Evolutionary conservation across 2,329 filamentous ascomycete species (phyloP).

Genomic region (Beauveria australis): DNA sequence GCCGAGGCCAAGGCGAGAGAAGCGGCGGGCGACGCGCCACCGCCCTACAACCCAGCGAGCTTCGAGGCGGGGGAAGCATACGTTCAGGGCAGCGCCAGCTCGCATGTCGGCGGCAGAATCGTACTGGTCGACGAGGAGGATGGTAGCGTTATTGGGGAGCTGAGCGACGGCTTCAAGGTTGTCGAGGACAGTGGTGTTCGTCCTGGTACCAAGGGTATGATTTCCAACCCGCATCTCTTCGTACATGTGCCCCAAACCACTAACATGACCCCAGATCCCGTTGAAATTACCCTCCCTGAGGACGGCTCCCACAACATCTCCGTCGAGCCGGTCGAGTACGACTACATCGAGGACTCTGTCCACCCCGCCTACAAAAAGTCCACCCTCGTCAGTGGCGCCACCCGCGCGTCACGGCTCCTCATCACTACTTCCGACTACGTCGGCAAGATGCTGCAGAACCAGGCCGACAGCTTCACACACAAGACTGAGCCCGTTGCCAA

Average conservation of each 20-base stretch:
- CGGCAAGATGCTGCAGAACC: slow-evolving; percentile 65
- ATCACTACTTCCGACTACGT: slow-evolving; percentile 79
- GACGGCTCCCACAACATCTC: slow-evolving; percentile 57
- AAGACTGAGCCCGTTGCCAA: slow-evolving; percentile 70
- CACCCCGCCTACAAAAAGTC: slow-evolving; percentile 92
- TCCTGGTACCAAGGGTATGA: slow-evolving; percentile 80
- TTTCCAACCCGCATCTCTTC: not conserved
- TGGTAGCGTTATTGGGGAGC: slow-evolving; percentile 87
- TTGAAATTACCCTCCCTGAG: slow-evolving; percentile 66
- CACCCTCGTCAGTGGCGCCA: slow-evolving; percentile 76
- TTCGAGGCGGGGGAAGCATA: slow-evolving; percentile 78
- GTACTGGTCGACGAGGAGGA: slow-evolving; percentile 94
- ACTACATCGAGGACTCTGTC: slow-evolving; percentile 67
- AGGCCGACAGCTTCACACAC: slow-evolving; percentile 73
- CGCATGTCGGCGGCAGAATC: slow-evolving; percentile 58
- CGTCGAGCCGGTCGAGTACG: slow-evolving; percentile 57
- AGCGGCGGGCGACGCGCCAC: slow-evolving; percentile 37
- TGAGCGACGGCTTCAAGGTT: slow-evolving; percentile 73
- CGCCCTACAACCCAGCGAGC: slow-evolving; percentile 70
- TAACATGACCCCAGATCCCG: slow-evolving; percentile 48
- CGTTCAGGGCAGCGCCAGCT: slow-evolving; percentile 52
- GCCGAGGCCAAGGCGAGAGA: slow-evolving; percentile 30
- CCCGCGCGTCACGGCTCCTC: slow-evolving; percentile 81
- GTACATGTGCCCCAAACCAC: not conserved
- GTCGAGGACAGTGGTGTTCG: slow-evolving; percentile 68